phyloP scores from a whole-genome alignment of 2,329 filamentous ascomycete species.

The Trichoderma koningiopsis region DNA sequence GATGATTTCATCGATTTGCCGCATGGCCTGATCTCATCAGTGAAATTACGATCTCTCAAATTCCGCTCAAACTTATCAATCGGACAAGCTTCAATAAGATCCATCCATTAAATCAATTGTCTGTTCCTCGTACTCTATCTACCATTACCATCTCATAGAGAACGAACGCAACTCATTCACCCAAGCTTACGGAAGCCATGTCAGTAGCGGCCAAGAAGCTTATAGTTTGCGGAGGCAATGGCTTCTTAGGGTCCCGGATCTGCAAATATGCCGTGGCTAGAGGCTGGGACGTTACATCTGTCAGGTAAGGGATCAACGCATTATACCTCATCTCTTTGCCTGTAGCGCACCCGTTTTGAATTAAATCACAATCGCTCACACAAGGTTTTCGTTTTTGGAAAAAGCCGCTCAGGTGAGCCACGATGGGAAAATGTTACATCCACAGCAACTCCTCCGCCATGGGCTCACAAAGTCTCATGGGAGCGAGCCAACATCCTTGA shows the following conservation, averaged over 20 bases:
- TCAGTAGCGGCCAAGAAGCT: conserved; percentile 67
- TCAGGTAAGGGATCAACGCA: conserved; percentile 63
- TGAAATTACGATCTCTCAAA: not conserved
- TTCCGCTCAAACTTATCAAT: not conserved
- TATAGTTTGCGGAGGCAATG: conserved; percentile 90
- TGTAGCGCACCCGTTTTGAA: not conserved
- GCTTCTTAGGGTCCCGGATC: conserved; percentile 85
- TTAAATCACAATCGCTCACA: conserved; percentile 8
- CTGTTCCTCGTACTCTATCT: no score
- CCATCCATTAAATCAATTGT: not conserved
- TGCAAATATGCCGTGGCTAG: conserved; percentile 84
- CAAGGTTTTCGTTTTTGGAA: conserved; percentile 25
- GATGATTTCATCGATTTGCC: conserved; percentile 32
- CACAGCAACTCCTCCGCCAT: conserved; percentile 69
- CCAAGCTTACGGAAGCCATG: not conserved
- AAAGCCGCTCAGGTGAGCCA: conserved; percentile 85
- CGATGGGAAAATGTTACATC: conserved; percentile 80
- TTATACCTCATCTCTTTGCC: not conserved
- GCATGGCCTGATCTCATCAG: not conserved
- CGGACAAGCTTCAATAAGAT: not conserved
- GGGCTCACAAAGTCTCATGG: conserved; percentile 85
- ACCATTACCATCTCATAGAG: not conserved
- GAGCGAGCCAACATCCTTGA: conserved; percentile 84
- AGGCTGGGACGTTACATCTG: conserved; percentile 89
- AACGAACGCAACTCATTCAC: not conserved